phyloP scores from a whole-genome alignment of 345 rosid genomes.

The Salix purpurea region DNA sequence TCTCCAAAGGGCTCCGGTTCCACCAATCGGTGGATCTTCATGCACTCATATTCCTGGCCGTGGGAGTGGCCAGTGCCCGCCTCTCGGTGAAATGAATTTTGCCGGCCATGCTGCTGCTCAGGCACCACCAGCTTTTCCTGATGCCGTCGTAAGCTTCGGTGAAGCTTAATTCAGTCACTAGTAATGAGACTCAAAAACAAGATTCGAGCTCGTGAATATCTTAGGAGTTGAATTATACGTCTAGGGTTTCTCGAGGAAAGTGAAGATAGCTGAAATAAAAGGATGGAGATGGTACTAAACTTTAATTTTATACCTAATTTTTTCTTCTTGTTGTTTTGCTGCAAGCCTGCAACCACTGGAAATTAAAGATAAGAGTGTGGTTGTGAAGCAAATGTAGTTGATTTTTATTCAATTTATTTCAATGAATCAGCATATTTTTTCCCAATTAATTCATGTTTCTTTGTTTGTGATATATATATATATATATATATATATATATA shows the following conservation, averaged over 20 bases:
- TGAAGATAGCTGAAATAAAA: not conserved
- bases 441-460: not conserved
- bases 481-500: not conserved
- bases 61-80: slow-evolving; percentile 24
- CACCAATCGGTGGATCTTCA: slow-evolving; percentile 25
- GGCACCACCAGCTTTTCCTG: slow-evolving; percentile 12
- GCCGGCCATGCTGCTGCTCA: not conserved
- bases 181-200: slow-evolving; percentile 5
- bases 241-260: not conserved
- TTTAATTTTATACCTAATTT: not conserved
- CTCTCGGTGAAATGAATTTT: slow-evolving; percentile 21
- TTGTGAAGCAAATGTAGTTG: not conserved
- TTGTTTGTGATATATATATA: too few relatives aligned
- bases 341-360: not conserved
- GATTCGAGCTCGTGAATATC: slow-evolving; percentile 3
- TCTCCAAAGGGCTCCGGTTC: slow-evolving; percentile 38
- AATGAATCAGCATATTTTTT: not conserved
- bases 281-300: not conserved
- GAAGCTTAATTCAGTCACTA: not conserved
- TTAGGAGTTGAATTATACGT: not conserved
- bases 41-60: slow-evolving; percentile 36
- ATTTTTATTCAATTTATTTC: not conserved
- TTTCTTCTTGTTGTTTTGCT: not conserved
- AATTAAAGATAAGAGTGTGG: not conserved
- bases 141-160: not conserved